Evolutionary conservation across 345 rosid species (phyloP).

Genomic region (Passiflora organensis): DNA sequence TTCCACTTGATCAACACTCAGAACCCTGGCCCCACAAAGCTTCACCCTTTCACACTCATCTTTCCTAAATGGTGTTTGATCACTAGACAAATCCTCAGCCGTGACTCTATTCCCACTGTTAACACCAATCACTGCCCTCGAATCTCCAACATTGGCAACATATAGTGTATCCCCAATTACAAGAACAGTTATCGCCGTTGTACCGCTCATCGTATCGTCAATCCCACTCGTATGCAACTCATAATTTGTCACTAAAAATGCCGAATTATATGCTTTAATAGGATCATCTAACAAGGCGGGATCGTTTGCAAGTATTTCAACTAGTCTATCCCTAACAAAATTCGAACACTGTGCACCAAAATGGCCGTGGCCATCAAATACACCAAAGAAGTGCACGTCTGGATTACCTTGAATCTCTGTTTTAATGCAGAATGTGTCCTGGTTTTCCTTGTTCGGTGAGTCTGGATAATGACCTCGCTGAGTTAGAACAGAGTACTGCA

Average conservation of each 20-base stretch:
- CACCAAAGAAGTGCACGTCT: conserved; percentile 84
- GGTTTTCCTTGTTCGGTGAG: conserved; percentile 73
- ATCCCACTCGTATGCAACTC: conserved; percentile 71
- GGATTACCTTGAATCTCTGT: conserved; percentile 80
- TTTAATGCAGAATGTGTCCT: conserved; percentile 75
- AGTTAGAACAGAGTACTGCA: conserved; percentile 69
- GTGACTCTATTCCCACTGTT: conserved; percentile 50
- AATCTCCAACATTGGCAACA: conserved; percentile 95
- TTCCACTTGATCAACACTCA: conserved; percentile 95
- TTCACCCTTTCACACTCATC: conserved; percentile 93
- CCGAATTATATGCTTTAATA: conserved; percentile 56
- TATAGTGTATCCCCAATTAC: conserved; percentile 69
- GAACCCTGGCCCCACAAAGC: conserved; percentile 81
- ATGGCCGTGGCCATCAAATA: conserved; percentile 88
- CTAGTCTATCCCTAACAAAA: conserved; percentile 68
- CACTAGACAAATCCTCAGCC: conserved; percentile 77
- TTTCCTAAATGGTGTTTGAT: conserved; percentile 92
- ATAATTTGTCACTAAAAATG: conserved; percentile 52
- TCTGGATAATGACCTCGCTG: conserved; percentile 86
- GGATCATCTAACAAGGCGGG: conserved; percentile 65
- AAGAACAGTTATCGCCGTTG: conserved; percentile 90
- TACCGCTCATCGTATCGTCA: conserved; percentile 94
- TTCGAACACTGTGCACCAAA: conserved; percentile 72
- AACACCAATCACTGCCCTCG: conserved; percentile 85
- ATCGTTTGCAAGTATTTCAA: conserved; percentile 59